Evolutionary conservation across 169 alveolate genomes (phyloP), one percentile per base, ranked within the genome.

Genomic region (Plasmodium malariae): DNA sequence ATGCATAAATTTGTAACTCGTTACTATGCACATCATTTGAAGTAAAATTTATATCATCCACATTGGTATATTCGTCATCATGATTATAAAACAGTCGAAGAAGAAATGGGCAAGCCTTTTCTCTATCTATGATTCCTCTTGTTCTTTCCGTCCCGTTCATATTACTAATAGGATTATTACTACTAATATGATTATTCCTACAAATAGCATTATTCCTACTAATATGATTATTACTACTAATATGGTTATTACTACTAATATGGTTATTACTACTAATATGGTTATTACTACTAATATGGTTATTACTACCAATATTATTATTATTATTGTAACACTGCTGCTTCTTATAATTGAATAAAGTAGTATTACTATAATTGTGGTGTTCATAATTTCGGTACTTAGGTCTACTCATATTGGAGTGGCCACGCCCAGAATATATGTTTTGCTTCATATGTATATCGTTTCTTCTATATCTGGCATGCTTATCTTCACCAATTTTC

Each of bases 1-100:
- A 83, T 3, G 74, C 91, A 83, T 83, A 83, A 1, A 83, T 83
- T 57, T 83, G 91, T 7, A 83, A 43, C 43, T 83, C 91, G 37
- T 83, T 83, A 43, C 73, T 68, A 60, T 68, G 55, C 11, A 19
- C 11, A 57, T 48, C 69, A 14, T 54, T 32, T 28, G 36, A 21
- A 3, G 21, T 14, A 1, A 83, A 2, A 26, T 54, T 30, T 4
- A 83, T 59, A 32, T 83, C 91, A 14, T 83, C 85, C 11, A 49
- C 86, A 43, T 43, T 43, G 51, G 2, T 36, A 51, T 67, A 83
- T 9, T 83, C 91, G 0, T 17, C 37, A 60, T 83, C 72, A 7
- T 17, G 45, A n/a, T 67, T 83, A 43, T 83, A 83, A 70, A 83
- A 83, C 30, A 83, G 36, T 2, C 91, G 91, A 24, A 83, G 63